phyloP scores from a whole-genome alignment of 2,329 filamentous ascomycete species.

The Fusarium redolens region DNA sequence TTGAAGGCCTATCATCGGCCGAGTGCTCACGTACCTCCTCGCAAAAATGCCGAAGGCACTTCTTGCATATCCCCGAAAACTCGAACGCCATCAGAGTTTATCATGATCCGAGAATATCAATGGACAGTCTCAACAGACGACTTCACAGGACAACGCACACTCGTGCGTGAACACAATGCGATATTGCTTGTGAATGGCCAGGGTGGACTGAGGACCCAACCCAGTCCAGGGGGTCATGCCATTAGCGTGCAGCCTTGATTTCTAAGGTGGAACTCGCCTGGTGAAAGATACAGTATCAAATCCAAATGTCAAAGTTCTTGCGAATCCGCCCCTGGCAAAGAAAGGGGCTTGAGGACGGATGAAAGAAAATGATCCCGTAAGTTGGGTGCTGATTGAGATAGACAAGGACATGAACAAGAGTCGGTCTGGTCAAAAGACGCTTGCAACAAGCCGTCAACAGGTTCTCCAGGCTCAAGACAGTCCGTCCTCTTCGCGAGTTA shows the following conservation, averaged over 20 bases:
- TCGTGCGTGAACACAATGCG: conserved; percentile 22
- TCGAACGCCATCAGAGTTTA: conserved; percentile 16
- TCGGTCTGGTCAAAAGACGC: conserved; percentile 29
- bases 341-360: conserved; percentile 9
- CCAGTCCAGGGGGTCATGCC: conserved; percentile 20
- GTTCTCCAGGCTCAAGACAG: background rate
- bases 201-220: conserved; percentile 31
- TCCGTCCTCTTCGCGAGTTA: conserved; percentile 13
- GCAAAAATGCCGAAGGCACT: conserved; percentile 18
- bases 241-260: conserved; percentile 36
- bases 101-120: background rate
- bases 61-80: conserved; percentile 23
- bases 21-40: background rate
- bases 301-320: conserved; percentile 14
- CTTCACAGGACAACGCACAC: conserved; percentile 9
- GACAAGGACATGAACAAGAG: conserved; percentile 19
- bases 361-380: conserved; percentile 4
- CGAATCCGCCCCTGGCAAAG: conserved; percentile 14
- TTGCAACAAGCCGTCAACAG: conserved; percentile 9
- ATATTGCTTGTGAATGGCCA: conserved; percentile 31
- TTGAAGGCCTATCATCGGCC: conserved; percentile 14
- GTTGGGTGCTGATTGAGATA: background rate
- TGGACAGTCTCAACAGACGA: background rate
- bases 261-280: conserved; percentile 19
- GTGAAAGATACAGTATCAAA: conserved; percentile 16